These are phyloP conservation scores for Geosmithia putterillii DNA, from an alignment of 2,329 filamentous ascomycete species.

Conservation along the genomic window DNA sequence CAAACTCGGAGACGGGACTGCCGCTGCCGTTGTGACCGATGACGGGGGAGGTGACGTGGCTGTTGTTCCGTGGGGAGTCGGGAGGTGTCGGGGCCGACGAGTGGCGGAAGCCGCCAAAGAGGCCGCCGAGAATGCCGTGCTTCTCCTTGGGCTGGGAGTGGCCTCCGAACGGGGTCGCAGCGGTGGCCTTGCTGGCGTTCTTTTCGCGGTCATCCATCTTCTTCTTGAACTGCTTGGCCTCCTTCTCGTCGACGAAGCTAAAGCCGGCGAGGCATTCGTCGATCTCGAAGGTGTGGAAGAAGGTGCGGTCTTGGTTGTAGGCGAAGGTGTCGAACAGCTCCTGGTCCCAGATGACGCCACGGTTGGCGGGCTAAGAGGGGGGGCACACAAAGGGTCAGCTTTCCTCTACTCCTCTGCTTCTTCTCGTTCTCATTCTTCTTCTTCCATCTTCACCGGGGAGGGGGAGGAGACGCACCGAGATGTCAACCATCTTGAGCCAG, in stretches of 20 bases:
- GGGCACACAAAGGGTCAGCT: conserved; percentile 3
- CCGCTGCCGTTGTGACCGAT: conserved; percentile 30
- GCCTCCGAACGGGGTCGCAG: conserved; percentile 61
- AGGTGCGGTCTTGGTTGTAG: conserved; percentile 94
- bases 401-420: too few species aligned
- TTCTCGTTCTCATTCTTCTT: not conserved
- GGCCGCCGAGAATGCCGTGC: conserved; percentile 42
- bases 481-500: conserved; percentile 95
- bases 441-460: not conserved
- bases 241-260: conserved; percentile 93
- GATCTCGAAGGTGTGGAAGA: conserved; percentile 95
- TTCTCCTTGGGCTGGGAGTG: conserved; percentile 23
- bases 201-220: conserved; percentile 96
- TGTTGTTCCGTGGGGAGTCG: conserved; percentile 38
- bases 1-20: conserved; percentile 40
- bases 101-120: conserved; percentile 47
- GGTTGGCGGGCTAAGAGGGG: conserved; percentile 65
- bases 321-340: conserved; percentile 92
- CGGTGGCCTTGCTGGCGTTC: conserved; percentile 82
- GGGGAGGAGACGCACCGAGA: conserved; percentile 51
- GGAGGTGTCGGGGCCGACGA: conserved; percentile 45
- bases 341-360: conserved; percentile 92
- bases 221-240: conserved; percentile 93
- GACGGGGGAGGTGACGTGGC: conserved; percentile 19
- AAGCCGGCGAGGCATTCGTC: conserved; percentile 84